Evolutionary conservation across 768 basidiomycete species (phyloP).

Genomic region (Leccinum broughii): DNA sequence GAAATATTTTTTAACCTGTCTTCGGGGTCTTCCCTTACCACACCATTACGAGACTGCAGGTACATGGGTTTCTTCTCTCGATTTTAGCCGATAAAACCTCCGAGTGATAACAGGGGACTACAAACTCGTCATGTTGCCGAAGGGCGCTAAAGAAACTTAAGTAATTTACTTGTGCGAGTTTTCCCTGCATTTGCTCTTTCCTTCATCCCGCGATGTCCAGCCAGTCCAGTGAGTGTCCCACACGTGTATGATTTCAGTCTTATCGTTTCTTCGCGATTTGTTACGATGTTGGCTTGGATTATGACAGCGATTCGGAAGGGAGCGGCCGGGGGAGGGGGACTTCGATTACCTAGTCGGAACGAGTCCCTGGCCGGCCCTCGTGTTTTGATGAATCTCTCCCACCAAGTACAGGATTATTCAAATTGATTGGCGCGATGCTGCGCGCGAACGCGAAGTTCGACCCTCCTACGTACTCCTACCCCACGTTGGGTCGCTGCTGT

Average conservation of each 20-base stretch:
- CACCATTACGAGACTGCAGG: no score
- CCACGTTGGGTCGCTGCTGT: background rate
- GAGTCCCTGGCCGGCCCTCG: background rate
- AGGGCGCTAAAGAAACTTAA: background rate
- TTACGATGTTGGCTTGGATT: background rate
- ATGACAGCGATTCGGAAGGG: background rate
- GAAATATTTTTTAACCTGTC: no score
- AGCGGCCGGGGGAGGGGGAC: background rate
- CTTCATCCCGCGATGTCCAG: background rate
- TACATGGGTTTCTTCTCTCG: no score
- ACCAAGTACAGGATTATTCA: slow-evolving; percentile 7
- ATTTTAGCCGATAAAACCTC: no score
- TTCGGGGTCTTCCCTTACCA: no score
- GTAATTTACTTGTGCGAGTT: background rate
- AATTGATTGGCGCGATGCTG: slow-evolving; percentile 4
- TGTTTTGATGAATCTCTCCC: slow-evolving; percentile 5
- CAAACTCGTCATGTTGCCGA: background rate
- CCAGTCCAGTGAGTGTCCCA: background rate
- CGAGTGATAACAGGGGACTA: no score
- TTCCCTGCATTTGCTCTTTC: background rate
- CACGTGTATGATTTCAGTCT: background rate
- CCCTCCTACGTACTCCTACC: background rate
- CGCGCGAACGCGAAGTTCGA: background rate
- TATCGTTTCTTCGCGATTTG: background rate
- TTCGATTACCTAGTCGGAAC: background rate